Conservation (phyloP, 2,329 filamentous ascomycete genomes). For the Aspergillus persii region DNA sequence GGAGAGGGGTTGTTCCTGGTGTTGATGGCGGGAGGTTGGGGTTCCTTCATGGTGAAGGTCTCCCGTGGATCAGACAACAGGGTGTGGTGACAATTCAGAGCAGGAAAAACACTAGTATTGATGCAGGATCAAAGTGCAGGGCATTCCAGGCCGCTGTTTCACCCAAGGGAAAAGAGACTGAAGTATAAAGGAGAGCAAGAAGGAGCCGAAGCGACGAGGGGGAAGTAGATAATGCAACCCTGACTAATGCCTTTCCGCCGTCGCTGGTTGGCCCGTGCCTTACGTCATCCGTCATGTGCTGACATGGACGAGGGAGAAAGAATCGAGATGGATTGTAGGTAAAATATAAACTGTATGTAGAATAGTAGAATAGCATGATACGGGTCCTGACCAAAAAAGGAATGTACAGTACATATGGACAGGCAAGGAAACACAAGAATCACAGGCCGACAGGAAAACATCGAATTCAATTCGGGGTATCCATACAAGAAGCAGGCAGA, state of each 20-base stretch:
- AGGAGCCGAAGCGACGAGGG: not conserved
- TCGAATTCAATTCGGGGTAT: slow-evolving; percentile 11
- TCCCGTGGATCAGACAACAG: not conserved
- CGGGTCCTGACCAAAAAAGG: not conserved
- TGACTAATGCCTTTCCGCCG: not conserved
- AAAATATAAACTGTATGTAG: no score
- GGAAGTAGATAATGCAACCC: not conserved
- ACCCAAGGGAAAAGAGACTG: not conserved
- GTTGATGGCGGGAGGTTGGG: not conserved
- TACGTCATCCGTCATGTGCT: not conserved
- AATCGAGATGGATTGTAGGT: no score
- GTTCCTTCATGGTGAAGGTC: not conserved
- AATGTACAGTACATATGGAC: not conserved
- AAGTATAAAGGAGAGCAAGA: not conserved
- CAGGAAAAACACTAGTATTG: not conserved
- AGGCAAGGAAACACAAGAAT: slow-evolving; percentile 2
- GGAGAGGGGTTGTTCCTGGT: not conserved
- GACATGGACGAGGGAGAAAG: no score
- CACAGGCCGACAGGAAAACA: slow-evolving; percentile 1
- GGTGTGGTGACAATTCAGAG: not conserved
- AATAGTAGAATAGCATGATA: not conserved
- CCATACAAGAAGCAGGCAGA: slow-evolving; percentile 7
- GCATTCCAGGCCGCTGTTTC: no score
- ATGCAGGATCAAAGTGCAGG: not conserved
- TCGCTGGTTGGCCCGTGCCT: not conserved